Evolutionary conservation across 352 stramenopile genomes (phyloP), one percentile per base, ranked within the genome.

Genomic region (Pythium rhizo-oryzae): DNA sequence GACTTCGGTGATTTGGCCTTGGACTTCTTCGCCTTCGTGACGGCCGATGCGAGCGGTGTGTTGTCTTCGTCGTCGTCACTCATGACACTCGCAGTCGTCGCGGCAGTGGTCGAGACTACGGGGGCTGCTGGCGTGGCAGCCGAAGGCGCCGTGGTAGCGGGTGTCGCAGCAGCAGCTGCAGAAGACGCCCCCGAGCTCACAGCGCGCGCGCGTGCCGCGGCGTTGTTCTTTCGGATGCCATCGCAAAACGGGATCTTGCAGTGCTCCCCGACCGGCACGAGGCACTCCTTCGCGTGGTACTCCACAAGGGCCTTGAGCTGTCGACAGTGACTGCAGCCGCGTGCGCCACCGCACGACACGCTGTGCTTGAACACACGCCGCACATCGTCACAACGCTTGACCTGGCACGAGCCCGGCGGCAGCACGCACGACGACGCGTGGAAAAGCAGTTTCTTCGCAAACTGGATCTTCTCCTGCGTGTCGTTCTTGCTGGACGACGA

Each of bases 321-420:
- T 33, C 92, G 84, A 35, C 88, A 96, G 62, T 94, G 85, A 24
- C 78, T 85, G 60, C 88, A 94, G 25, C 81, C 79, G 25, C 86
- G 82, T 12, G 80, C 79, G 1, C 81, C 84, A 47, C 79, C 80
- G 59, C 88, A 96, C 2, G 85, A 92, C 23, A 81, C 74, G 33
- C 85, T 96, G 72, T 96, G 88, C 65, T 94, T 93, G 66, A 96
- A 94, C 35, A 94, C 85, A 2, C 85, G 86, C 8, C 87, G 82
- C 25, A 96, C 86, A 37, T 96, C 88, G 58, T 94, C 86, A 57
- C 88, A 96, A 43, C 93, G 92, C 54, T 92, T 94, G n/a, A 94
- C 82, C 39, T 92, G 81, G 54, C 88, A 96, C 28, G 85, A 54
- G 9, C 86, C 84, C 2, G 86, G 76, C 8, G 75, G 57, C 25